Conservation (phyloP, 352 stramenopile genomes). For the Phytopythium litorale region DNA sequence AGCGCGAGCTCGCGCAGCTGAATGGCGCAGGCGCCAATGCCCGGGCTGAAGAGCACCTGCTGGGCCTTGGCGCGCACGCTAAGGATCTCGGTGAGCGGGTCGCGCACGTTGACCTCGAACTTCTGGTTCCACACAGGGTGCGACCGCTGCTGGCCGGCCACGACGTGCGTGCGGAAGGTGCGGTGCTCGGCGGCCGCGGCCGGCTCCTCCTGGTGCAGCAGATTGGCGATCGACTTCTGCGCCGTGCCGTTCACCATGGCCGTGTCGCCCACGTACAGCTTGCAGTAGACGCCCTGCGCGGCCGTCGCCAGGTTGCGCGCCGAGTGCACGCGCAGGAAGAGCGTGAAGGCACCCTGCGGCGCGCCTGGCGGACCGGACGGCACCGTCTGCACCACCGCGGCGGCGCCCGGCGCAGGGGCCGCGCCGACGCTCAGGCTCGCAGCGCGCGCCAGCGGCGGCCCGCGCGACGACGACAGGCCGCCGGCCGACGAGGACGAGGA, state of each 20-base stretch:
- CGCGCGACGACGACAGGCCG: not conserved
- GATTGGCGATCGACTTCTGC: slow-evolving; percentile 19
- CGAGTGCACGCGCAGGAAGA: slow-evolving; percentile 70
- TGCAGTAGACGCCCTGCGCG: slow-evolving; percentile 55
- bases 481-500: not conserved
- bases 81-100: slow-evolving; percentile 46
- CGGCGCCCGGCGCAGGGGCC: not conserved
- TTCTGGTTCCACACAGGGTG: slow-evolving; percentile 76
- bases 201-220: slow-evolving; percentile 9
- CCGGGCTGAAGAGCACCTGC: slow-evolving; percentile 56
- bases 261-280: slow-evolving; percentile 61
- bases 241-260: slow-evolving; percentile 39
- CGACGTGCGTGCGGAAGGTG: slow-evolving; percentile 59
- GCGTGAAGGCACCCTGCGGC: slow-evolving; percentile 33
- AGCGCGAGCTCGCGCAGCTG: slow-evolving; percentile 46
- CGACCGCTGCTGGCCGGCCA: slow-evolving; percentile 19
- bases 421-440: not conserved
- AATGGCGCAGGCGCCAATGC: slow-evolving; percentile 55
- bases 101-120: slow-evolving; percentile 52
- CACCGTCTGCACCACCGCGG: not conserved
- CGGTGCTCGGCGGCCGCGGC: slow-evolving; percentile 19
- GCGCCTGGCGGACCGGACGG: slow-evolving; percentile 7
- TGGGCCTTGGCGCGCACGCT: slow-evolving; percentile 77
- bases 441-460: not conserved
- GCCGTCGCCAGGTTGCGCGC: slow-evolving; percentile 38